phyloP scores from a whole-genome alignment of 805 yeast genomes.

The Myxozyma kluyveri region DNA sequence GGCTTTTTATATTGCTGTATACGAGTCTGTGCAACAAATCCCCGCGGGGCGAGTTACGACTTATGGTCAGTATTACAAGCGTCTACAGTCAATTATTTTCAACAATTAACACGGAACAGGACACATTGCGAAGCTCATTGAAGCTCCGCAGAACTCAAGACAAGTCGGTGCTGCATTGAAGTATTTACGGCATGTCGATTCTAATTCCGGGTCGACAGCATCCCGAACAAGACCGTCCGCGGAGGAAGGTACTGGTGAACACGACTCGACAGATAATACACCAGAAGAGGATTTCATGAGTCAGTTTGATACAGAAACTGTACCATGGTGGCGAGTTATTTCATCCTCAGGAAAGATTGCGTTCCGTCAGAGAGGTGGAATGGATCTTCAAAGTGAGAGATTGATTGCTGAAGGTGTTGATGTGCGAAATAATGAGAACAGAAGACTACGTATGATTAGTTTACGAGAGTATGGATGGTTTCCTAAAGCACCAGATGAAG shows the following conservation, averaged over 20 bases:
- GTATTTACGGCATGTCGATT: constrained; percentile 38
- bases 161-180: constrained; percentile 74
- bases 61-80: constrained; percentile 49
- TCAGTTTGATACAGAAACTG: constrained; percentile 38
- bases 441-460: constrained; percentile 38
- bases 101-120: constrained; percentile 37
- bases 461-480: constrained; percentile 64
- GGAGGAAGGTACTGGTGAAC: constrained; percentile 30
- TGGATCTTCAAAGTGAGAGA: constrained; percentile 45
- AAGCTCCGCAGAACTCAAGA: constrained; percentile 63
- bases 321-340: constrained; percentile 84
- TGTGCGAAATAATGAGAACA: constrained; percentile 36
- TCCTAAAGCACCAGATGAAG: constrained; percentile 40
- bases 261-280: constrained; percentile 14
- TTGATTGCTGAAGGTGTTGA: constrained; percentile 49
- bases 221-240: neutral
- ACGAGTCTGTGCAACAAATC: constrained; percentile 49
- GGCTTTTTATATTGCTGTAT: constrained; percentile 62
- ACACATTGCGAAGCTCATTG: constrained; percentile 64
- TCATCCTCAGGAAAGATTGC: constrained; percentile 63
- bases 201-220: neutral
- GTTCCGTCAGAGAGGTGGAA: constrained; percentile 45
- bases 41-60: constrained; percentile 66
- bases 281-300: constrained; percentile 6
- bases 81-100: neutral